Base-by-base conservation (phyloP, 352 stramenopile species). In the Phytophthora agathidicida region DNA sequence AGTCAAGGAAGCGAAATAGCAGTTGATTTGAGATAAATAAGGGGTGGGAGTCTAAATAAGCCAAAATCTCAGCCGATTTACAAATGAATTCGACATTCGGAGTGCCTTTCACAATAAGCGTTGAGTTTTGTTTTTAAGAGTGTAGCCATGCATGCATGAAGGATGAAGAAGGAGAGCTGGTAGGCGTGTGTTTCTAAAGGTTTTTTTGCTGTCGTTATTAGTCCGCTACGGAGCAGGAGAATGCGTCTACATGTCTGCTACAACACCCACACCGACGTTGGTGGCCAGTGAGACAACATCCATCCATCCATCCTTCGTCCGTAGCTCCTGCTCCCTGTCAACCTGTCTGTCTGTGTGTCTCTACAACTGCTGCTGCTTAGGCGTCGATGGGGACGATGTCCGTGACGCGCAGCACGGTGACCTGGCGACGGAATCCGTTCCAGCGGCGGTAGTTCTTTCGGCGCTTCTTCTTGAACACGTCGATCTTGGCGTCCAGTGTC, bases 391-490 rank as follows among this genome's bases (percentile, higher is more conserved):
- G 78, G 41, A 94, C 60, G 17, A 95, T 82, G 60, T 91, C 84
- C 51, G 73, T 92, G 60, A 95, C 83, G 60, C 86, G 86, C 66
- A 95, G 69, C 39, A 95, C 80, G 3, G 86, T 95, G 36, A 95
- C 82, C 66, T 95, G 54, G 43, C 86, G 86, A 71, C 86, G 86
- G 76, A 92, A 93, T 9, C 86, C 86, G 67, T 95, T 93, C 86
- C 84, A 93, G 60, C 86, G 83, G 45, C 84, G 86, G 68, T 95
- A 95, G 68, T 92, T 93, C 76, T 95, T 95, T 88, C 86, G 77
- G 60, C 86, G 83, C 56, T 93, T 93, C 77, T 95, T 95, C 76
- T 95, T 95, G 72, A 95, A 95, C 53, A 95, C 85, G 65, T 93
- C 84, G 47, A 95, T 91, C 66, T 95, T 95, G 46, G 83, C 79